Evolutionary conservation across 139 green algal species (phyloP), one percentile per base, ranked within the genome.

Genomic region (Pseudopediastrum boryanum): DNA sequence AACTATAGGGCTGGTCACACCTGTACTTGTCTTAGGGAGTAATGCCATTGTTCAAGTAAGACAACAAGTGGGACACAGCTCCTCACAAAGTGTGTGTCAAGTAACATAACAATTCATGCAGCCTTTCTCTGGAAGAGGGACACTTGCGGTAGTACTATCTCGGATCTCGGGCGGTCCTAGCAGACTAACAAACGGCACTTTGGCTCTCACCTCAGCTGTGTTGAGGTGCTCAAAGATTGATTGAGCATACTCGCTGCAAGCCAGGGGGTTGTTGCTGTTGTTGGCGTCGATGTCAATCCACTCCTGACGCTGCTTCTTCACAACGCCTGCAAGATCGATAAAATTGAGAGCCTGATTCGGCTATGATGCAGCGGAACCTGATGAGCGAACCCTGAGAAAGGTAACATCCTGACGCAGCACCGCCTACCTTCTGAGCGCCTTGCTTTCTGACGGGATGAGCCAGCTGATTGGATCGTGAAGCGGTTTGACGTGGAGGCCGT

Each of bases 171-270:
- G n/a, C n/a, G n/a, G n/a, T n/a, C n/a, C n/a, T n/a, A n/a, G n/a
- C n/a, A n/a, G n/a, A n/a, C n/a, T n/a, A n/a, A n/a, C n/a, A n/a
- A n/a, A n/a, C n/a, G n/a, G n/a, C n/a, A n/a, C n/a, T n/a, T n/a
- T n/a, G n/a, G 27, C 4, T 46, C 72, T 5, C 62, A 94, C 88
- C 90, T 95, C 92, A 35, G 83, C 68, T 50, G 90, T 79, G 3
- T 82, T 73, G 38, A 96, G 83, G 75, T 96, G 79, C 39, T 89
- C 73, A 23, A 94, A 95, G 48, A 98, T 97, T 33, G 86, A 76
- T 4, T 78, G 56, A 0, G 94, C 93, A 64, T 97, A 96, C 5
- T 93, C 80, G 29, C 86, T 83, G 78, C 93, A 96, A 2, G 90
- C 87, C 74, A 93, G 84, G 4, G 86, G 84, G 78, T 97, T 92